phyloP scores from a whole-genome alignment of 2,329 filamentous ascomycete genomes.

The Tolypocladium amazonense region DNA sequence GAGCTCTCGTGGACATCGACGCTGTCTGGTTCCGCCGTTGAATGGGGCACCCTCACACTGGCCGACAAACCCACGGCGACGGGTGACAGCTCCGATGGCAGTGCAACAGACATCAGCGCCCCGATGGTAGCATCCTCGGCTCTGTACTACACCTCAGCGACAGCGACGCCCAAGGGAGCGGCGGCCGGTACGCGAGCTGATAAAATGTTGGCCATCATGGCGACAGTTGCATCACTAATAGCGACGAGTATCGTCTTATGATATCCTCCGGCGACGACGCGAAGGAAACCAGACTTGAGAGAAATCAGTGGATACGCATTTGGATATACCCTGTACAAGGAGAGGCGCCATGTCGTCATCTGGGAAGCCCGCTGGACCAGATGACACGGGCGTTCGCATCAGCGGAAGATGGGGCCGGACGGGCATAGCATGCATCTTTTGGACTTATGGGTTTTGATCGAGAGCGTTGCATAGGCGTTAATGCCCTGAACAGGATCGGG shows the following conservation, averaged over 20 bases:
- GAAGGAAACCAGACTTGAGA: background rate
- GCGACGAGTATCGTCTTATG: background rate
- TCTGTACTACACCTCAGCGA: constrained; percentile 3
- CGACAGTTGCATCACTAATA: background rate
- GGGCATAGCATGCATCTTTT: background rate
- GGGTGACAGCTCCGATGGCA: constrained; percentile 14
- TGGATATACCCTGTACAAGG: background rate
- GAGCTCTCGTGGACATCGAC: constrained; percentile 34
- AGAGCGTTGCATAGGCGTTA: background rate
- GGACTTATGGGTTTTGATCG: background rate
- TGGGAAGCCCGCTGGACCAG: background rate
- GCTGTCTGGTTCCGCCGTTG: constrained; percentile 27
- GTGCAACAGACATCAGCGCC: constrained; percentile 7
- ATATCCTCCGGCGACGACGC: background rate
- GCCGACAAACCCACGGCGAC: constrained; percentile 23
- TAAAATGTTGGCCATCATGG: background rate
- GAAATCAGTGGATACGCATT: background rate
- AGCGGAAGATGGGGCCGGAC: background rate
- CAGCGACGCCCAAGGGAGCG: background rate
- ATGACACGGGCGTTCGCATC: background rate
- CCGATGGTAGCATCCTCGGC: constrained; percentile 6
- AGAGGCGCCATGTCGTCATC: background rate
- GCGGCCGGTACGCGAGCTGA: background rate
- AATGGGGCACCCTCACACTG: constrained; percentile 34
- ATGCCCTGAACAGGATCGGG: background rate